Conservation (phyloP, 1,139 yeast genomes). For the Nadsonia commutata region DNA sequence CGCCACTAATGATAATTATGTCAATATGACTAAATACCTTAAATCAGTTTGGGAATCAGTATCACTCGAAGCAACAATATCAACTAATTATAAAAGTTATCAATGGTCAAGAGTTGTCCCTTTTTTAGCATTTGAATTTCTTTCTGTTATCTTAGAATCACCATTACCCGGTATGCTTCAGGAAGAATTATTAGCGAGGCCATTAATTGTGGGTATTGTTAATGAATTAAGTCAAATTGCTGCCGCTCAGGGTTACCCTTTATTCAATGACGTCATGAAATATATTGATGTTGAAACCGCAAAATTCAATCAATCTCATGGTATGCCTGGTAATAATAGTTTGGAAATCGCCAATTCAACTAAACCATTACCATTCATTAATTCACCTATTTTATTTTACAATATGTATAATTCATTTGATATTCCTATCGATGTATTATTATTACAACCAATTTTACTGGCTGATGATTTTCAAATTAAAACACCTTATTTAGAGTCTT, state of each 20-base stretch:
- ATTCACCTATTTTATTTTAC: slow-evolving; percentile 33
- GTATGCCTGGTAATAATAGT: slow-evolving; percentile 3
- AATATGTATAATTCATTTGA: slow-evolving; percentile 41
- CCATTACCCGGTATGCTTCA: slow-evolving; percentile 44
- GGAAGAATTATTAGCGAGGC: slow-evolving; percentile 65
- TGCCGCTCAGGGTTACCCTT: slow-evolving; percentile 49
- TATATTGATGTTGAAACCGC: slow-evolving; percentile 6
- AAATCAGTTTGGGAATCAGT: slow-evolving; percentile 10
- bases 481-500: slow-evolving; percentile 79
- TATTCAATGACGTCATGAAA: slow-evolving; percentile 23
- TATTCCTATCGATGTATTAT: slow-evolving; percentile 54
- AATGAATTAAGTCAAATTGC: slow-evolving; percentile 61
- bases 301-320: slow-evolving; percentile 2
- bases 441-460: slow-evolving; percentile 71
- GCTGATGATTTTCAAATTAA: slow-evolving; percentile 77
- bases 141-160: slow-evolving; percentile 58
- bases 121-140: slow-evolving; percentile 60
- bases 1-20: background rate
- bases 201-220: slow-evolving; percentile 65
- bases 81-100: slow-evolving; percentile 41
- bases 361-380: slow-evolving; percentile 7
- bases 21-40: background rate
- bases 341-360: slow-evolving; percentile 7
- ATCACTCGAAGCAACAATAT: slow-evolving; percentile 12
- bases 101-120: slow-evolving; percentile 84